phyloP scores from a whole-genome alignment of 2,329 filamentous ascomycete species.

The Alternaria gansuensis region DNA sequence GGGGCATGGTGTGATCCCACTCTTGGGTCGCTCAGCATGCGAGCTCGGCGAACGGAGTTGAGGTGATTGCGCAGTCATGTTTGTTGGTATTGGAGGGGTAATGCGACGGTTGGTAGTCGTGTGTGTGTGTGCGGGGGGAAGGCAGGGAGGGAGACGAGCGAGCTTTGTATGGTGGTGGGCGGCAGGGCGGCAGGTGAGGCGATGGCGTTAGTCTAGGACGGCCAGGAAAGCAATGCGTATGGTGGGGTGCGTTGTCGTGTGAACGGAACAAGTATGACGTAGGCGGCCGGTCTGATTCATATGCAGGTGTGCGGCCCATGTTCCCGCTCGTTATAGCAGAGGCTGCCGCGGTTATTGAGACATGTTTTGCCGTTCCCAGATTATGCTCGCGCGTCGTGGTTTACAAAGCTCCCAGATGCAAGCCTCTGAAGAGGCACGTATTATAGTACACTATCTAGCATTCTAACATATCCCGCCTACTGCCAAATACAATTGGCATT shows the following conservation, averaged over 20 bases:
- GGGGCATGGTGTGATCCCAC: conserved; percentile 35
- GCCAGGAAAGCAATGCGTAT: conserved; percentile 18
- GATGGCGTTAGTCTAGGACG: conserved; percentile 13
- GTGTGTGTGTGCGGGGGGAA: background rate
- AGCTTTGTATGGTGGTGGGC: conserved; percentile 1
- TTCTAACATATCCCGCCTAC: background rate
- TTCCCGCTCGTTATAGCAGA: background rate
- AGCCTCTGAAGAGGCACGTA: background rate
- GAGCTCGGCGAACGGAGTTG: conserved; percentile 47
- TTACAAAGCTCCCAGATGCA: background rate
- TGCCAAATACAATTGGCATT: background rate
- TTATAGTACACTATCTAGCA: background rate
- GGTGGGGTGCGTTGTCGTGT: conserved; percentile 19
- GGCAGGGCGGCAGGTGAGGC: background rate
- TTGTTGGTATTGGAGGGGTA: background rate
- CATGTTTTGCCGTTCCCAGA: background rate
- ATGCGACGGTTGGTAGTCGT: conserved; percentile 26
- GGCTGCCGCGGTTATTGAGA: conserved; percentile 14
- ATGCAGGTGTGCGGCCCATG: conserved; percentile 15
- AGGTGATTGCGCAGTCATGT: conserved; percentile 49
- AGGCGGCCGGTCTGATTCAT: conserved; percentile 8
- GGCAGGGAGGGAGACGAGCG: conserved; percentile 2
- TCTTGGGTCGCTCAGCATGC: conserved; percentile 57
- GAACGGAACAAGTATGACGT: conserved; percentile 19
- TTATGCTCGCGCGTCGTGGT: background rate